phyloP scores from a whole-genome alignment of 345 rosid genomes.

The Schrenkiella parvula region DNA sequence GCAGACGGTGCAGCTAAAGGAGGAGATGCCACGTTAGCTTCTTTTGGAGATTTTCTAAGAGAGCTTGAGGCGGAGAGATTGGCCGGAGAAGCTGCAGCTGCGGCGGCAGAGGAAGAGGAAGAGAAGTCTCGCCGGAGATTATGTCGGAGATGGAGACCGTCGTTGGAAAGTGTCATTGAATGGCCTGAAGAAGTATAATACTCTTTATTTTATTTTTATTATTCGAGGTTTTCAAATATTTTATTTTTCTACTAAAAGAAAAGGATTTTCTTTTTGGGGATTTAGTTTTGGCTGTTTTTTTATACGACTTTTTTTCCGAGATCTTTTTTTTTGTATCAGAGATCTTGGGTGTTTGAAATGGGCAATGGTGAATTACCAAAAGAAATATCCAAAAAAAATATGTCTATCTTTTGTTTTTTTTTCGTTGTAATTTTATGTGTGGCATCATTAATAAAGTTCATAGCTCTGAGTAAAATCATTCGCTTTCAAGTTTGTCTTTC shows the following conservation, averaged over 20 bases:
- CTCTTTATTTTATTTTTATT: neutral
- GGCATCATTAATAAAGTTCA: conserved; percentile 1
- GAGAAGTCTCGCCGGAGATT: conserved; percentile 26
- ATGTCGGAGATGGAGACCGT: conserved; percentile 52
- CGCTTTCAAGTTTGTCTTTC: neutral
- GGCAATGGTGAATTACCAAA: conserved; percentile 13
- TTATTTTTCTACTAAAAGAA: neutral
- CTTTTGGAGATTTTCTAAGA: conserved; percentile 31
- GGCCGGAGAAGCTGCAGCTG: conserved; percentile 25
- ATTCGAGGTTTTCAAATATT: neutral
- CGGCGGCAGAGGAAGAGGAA: conserved; percentile 4
- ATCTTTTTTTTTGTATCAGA: neutral
- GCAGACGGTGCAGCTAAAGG: conserved; percentile 24
- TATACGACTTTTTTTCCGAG: neutral
- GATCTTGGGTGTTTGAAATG: conserved; percentile 30
- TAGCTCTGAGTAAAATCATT: neutral
- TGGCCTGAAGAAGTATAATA: conserved; percentile 35
- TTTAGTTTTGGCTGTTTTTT: conserved; percentile 15
- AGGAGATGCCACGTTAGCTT: conserved; percentile 26
- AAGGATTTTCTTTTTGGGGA: neutral
- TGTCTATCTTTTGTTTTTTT: neutral
- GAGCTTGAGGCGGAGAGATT: conserved; percentile 35
- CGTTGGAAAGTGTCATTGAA: conserved; percentile 56
- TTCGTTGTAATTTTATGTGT: neutral
- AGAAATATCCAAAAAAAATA: neutral